A percentile compares a stretch with the other conserved stretches of the same genome.
Evolutionary conservation across 164 flowering plant species (phyloP).

Genomic region (Amborella trichopoda): DNA sequence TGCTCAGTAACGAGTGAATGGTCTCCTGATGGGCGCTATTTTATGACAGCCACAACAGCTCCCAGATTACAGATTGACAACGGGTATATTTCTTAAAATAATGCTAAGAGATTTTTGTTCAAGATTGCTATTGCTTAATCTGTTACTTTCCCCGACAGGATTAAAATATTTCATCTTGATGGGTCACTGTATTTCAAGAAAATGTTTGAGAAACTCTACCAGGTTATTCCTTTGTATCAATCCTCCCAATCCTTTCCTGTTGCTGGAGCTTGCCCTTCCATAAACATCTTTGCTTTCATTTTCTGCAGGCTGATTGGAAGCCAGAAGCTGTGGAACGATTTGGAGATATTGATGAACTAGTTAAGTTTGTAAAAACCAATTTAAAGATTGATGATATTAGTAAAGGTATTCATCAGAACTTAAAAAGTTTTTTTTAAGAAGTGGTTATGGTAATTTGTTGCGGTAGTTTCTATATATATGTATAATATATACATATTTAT

Average conservation of each 20-base stretch:
- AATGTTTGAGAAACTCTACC: conserved; percentile 88
- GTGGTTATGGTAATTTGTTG: no score
- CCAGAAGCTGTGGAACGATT: conserved; percentile 23
- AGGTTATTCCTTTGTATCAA: conserved; percentile 29
- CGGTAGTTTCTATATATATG: no score
- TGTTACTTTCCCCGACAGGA: conserved; percentile 23
- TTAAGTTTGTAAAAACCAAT: conserved; percentile 9
- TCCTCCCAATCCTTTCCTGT: background rate
- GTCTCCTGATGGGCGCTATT: conserved; percentile 91
- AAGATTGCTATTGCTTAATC: no score
- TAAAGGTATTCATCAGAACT: conserved; percentile 13
- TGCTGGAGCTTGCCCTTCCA: no score
- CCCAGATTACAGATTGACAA: conserved; percentile 96
- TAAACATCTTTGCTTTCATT: background rate
- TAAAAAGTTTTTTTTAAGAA: no score
- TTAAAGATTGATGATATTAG: conserved; percentile 13
- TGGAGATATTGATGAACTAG: conserved; percentile 22
- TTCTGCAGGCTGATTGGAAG: conserved; percentile 28
- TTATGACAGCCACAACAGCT: conserved; percentile 98
- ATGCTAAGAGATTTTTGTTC: no score
- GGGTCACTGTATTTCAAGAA: conserved; percentile 71
- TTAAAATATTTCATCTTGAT: conserved; percentile 75
- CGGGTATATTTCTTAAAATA: conserved; percentile 46
- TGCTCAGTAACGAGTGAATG: conserved; percentile 94
- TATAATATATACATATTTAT: no score